Evolutionary conservation across 345 rosid genomes (phyloP).

Genomic region (thale cress (Arabidopsis thaliana)): TAIR10.1 NC_003070.9:6962001-6962500

Average conservation of each 20-base stretch:
- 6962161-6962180: background rate
- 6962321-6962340: slow-evolving; percentile 68
- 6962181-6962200: background rate
- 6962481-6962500: background rate
- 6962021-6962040: slow-evolving; percentile 38
- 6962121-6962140: background rate
- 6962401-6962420: background rate
- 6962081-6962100: slow-evolving; percentile 43
- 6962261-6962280: slow-evolving; percentile 72
- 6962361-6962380: slow-evolving; percentile 8
- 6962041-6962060: slow-evolving; percentile 23
- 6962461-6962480: background rate
- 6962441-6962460: background rate
- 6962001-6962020: slow-evolving; percentile 47
- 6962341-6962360: slow-evolving; percentile 59
- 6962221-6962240: slow-evolving; percentile 59
- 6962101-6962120: slow-evolving; percentile 36
- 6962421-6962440: background rate
- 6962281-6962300: slow-evolving; percentile 77
- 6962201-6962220: background rate
- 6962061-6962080: background rate
- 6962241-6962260: slow-evolving; percentile 63
- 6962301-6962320: slow-evolving; percentile 80
- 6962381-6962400: slow-evolving; percentile 1
- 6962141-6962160: slow-evolving; percentile 9